These are phyloP conservation scores for Raffaelea arxii DNA, from an alignment of 2,329 filamentous ascomycete genomes.

Conservation along the genomic window DNA sequence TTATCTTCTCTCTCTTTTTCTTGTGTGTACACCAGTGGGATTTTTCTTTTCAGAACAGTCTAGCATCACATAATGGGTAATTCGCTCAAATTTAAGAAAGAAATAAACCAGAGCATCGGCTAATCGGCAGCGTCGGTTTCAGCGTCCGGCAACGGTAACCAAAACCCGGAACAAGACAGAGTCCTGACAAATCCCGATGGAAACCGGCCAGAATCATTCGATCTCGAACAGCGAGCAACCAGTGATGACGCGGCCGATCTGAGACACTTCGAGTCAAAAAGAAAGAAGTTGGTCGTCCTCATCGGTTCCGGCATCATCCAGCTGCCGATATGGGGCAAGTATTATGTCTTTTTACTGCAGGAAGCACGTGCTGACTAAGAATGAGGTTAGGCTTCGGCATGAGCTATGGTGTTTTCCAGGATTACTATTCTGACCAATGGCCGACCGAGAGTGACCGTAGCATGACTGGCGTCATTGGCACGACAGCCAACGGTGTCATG, in stretches of 20 bases:
- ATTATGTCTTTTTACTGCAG: neutral
- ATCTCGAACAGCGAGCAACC: too few relatives aligned
- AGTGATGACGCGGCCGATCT: too few relatives aligned
- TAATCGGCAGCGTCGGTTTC: too few relatives aligned
- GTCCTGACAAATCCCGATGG: too few relatives aligned
- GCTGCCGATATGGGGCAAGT: conserved; percentile 4
- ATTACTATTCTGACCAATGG: conserved; percentile 2
- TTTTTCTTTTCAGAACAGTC: too few relatives aligned
- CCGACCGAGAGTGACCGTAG: neutral
- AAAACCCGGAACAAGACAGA: neutral
- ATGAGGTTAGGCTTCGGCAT: conserved; percentile 2
- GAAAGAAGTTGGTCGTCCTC: neutral
- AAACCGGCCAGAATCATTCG: too few relatives aligned
- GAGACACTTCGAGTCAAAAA: neutral
- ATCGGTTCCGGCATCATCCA: neutral
- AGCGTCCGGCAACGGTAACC: too few relatives aligned
- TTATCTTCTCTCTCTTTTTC: too few relatives aligned
- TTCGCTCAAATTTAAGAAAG: too few relatives aligned
- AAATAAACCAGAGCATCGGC: too few relatives aligned
- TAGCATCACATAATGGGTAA: too few relatives aligned
- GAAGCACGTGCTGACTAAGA: neutral
- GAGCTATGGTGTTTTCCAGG: conserved; percentile 6
- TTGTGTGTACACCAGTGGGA: too few relatives aligned
- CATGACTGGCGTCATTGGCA: conserved; percentile 4
- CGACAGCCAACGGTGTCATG: conserved; percentile 6